Percentiles rank a stretch among this genome's conserved stretches.
phyloP scores from a whole-genome alignment of 2,329 filamentous ascomycete species.

The Lanzia echinophila region DNA sequence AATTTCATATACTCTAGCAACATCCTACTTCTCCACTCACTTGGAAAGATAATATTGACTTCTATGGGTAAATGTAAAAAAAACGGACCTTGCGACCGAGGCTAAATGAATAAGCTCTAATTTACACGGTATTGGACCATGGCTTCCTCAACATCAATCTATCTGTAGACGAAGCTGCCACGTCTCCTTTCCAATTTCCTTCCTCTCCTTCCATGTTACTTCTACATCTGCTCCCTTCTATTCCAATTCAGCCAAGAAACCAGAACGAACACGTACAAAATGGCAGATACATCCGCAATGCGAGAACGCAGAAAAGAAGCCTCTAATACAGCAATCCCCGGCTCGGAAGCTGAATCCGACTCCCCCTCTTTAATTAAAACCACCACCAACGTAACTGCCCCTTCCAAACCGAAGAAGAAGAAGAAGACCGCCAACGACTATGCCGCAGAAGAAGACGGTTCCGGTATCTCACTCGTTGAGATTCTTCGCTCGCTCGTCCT shows the following conservation, averaged over 20 bases:
- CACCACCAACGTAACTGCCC: background rate
- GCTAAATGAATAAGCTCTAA: background rate
- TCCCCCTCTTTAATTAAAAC: background rate
- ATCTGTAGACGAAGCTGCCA: background rate
- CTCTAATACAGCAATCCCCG: background rate
- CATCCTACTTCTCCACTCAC: background rate
- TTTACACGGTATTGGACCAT: background rate
- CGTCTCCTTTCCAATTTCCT: background rate
- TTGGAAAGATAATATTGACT: background rate
- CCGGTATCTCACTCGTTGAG: constrained; percentile 22
- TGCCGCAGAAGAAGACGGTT: constrained; percentile 23
- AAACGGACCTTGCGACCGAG: background rate
- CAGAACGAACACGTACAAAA: background rate
- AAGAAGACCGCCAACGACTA: constrained; percentile 6
- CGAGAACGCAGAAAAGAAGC: constrained; percentile 4
- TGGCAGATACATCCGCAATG: background rate
- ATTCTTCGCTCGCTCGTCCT: constrained; percentile 25
- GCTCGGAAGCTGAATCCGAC: background rate
- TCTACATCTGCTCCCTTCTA: background rate
- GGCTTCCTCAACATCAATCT: constrained; percentile 1
- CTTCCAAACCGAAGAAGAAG: background rate
- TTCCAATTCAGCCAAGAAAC: constrained; percentile 12
- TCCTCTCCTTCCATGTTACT: background rate
- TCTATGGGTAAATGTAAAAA: constrained; percentile 1
- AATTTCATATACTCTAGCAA: background rate